These are phyloP conservation scores for Podospora tetraspora DNA, from an alignment of 495 filamentous ascomycete genomes.

Conservation along the genomic window DNA sequence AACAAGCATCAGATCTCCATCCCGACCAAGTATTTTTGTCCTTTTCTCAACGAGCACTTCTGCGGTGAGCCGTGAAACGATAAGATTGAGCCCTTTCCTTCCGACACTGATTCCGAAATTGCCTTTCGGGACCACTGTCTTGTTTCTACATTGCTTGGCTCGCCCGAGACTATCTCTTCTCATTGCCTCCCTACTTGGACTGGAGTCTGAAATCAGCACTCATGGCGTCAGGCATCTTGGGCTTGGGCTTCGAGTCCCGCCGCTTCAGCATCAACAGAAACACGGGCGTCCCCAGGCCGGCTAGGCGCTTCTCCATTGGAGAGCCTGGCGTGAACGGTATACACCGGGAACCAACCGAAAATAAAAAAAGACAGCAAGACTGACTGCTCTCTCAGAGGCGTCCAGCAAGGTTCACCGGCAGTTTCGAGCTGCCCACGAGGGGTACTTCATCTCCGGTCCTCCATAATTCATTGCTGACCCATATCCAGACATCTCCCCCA, in stretches of 20 bases:
- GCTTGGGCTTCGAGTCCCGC: constrained; percentile 41
- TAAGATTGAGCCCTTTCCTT: not conserved
- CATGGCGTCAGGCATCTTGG: constrained; percentile 29
- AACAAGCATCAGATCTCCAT: not conserved
- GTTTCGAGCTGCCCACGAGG: constrained; percentile 81
- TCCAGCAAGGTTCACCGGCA: constrained; percentile 76
- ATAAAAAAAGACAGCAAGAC: not conserved
- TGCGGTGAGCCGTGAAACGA: not conserved
- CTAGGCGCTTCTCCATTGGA: constrained; percentile 48
- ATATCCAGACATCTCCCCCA: constrained; percentile 62
- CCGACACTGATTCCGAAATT: not conserved
- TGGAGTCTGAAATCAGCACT: not conserved
- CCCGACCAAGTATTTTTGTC: not conserved
- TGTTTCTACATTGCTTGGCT: not conserved
- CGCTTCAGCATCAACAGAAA: constrained; percentile 56
- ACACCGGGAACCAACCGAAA: not conserved
- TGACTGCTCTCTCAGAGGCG: constrained; percentile 49
- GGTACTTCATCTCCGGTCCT: constrained; percentile 35
- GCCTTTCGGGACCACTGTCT: not conserved
- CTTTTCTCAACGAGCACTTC: not conserved
- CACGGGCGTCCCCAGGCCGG: constrained; percentile 45
- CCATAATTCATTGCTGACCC: not conserved
- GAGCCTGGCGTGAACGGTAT: constrained; percentile 48
- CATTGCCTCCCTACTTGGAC: too few relatives aligned
- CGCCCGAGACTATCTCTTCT: not conserved